Evolutionary conservation across 371 early-diverging fungal species (phyloP).

Genomic region (Dichotomocladium elegans): DNA sequence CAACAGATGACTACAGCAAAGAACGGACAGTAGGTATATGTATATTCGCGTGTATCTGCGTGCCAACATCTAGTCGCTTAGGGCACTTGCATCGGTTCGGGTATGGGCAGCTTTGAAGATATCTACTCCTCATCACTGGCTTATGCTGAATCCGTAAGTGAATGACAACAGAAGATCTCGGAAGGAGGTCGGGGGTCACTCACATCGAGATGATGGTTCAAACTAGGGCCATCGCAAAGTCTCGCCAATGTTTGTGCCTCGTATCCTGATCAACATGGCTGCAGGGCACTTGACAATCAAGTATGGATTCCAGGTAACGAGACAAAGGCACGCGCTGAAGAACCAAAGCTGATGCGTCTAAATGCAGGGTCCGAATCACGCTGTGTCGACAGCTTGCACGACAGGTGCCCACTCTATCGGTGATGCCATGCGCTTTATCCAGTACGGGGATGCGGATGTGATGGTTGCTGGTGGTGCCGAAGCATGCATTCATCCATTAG

Average conservation of each 20-base stretch:
- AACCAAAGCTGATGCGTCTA: background rate
- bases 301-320: constrained; percentile 69
- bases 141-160: constrained; percentile 51
- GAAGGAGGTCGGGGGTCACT: no score
- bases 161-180: background rate
- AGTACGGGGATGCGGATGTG: constrained; percentile 90
- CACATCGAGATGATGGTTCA: no score
- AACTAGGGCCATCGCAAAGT: constrained; percentile 80
- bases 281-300: constrained; percentile 91
- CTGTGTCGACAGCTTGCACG: constrained; percentile 91
- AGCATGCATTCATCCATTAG: constrained; percentile 79
- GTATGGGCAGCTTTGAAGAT: constrained; percentile 91
- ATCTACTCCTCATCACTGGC: constrained; percentile 57
- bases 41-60: constrained; percentile 1
- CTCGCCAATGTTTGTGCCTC: constrained; percentile 89
- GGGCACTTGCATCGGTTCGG: constrained; percentile 90
- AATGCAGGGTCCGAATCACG: constrained; percentile 85
- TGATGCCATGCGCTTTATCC: constrained; percentile 91
- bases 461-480: constrained; percentile 97
- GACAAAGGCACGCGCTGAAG: background rate
- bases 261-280: constrained; percentile 90
- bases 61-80: constrained; percentile 23
- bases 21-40: constrained; percentile 47
- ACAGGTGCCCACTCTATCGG: constrained; percentile 95
- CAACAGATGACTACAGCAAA: constrained; percentile 48